These are phyloP conservation scores for Platanthera zijinensis DNA, from an alignment of 106 monocot genomes.

Conservation along the genomic window DNA sequence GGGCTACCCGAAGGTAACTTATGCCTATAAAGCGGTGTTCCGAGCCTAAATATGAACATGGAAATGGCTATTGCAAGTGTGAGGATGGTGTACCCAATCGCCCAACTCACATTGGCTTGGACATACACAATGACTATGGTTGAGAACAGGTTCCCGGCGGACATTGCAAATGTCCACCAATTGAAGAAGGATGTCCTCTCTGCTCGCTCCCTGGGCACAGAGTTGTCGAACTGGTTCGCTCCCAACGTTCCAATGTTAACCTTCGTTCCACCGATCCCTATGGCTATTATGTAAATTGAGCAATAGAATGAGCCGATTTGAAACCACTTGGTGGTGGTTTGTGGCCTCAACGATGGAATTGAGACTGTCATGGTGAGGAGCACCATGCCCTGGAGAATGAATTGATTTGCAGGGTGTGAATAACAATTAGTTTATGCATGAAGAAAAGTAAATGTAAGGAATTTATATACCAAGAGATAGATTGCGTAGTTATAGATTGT, in stretches of 20 bases:
- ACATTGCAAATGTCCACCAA: constrained; percentile 98
- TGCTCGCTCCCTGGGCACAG: constrained; percentile 45
- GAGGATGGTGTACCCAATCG: constrained; percentile 35
- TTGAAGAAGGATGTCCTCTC: constrained; percentile 95
- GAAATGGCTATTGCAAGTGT: neutral
- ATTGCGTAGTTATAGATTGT: constrained; percentile 31
- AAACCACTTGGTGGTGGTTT: constrained; percentile 25
- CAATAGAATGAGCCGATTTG: constrained; percentile 67
- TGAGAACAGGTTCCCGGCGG: constrained; percentile 69
- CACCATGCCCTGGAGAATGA: constrained; percentile 49
- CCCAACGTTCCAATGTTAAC: constrained; percentile 86
- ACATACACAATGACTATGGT: constrained; percentile 64
- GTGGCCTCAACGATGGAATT: constrained; percentile 47
- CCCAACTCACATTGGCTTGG: constrained; percentile 69
- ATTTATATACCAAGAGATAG: constrained; percentile 28
- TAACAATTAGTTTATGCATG: too few species aligned
- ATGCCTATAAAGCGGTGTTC: constrained; percentile 35
- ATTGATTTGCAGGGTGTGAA: neutral
- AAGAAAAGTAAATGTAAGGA: too few species aligned
- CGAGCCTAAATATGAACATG: neutral
- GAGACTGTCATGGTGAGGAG: constrained; percentile 58
- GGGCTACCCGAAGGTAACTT: constrained; percentile 29
- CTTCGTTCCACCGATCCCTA: constrained; percentile 83
- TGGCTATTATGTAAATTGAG: constrained; percentile 64
- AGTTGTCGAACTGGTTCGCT: constrained; percentile 84